A percentile compares a stretch with the other conserved stretches of the same genome.
These are phyloP conservation scores for Penicillium malachiteum DNA, from an alignment of 495 filamentous ascomycete species.

Conservation along the genomic window DNA sequence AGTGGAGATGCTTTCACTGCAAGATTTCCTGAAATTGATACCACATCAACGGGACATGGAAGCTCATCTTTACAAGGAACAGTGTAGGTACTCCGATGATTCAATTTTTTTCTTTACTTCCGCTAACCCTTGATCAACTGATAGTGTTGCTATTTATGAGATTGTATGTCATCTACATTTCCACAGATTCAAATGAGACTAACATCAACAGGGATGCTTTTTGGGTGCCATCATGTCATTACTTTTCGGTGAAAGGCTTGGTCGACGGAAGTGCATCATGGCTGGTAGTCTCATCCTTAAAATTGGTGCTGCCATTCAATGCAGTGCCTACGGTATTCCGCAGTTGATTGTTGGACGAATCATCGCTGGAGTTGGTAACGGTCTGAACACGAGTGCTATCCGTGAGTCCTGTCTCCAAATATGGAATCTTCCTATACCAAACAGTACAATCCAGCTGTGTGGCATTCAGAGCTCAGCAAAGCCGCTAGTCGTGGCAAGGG, in stretches of 20 bases:
- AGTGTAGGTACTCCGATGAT: constrained; percentile 22
- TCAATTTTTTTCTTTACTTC: no score
- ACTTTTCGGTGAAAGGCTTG: constrained; percentile 51
- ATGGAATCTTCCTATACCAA: background rate
- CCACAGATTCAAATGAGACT: constrained; percentile 21
- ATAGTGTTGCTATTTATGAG: constrained; percentile 38
- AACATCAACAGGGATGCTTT: constrained; percentile 47
- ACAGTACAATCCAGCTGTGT: constrained; percentile 34
- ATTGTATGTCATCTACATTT: constrained; percentile 20
- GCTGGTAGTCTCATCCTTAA: constrained; percentile 52
- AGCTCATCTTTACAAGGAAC: constrained; percentile 38
- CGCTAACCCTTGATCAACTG: background rate
- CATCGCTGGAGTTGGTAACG: constrained; percentile 49
- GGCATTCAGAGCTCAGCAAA: constrained; percentile 59
- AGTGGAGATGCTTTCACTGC: constrained; percentile 30
- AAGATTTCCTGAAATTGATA: constrained; percentile 36
- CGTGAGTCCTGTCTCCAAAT: constrained; percentile 23
- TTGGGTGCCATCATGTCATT: constrained; percentile 54
- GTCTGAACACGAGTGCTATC: constrained; percentile 48
- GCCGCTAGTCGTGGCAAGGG: constrained; percentile 61
- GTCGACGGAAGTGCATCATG: constrained; percentile 54
- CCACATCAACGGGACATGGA: constrained; percentile 28
- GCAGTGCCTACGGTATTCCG: constrained; percentile 47
- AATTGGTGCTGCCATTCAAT: constrained; percentile 57
- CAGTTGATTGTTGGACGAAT: constrained; percentile 54